A percentile compares a stretch with the other conserved stretches of the same genome.
These are phyloP conservation scores for Candolleomyces aberdarensis DNA, from an alignment of 768 basidiomycete genomes.

Conservation along the genomic window DNA sequence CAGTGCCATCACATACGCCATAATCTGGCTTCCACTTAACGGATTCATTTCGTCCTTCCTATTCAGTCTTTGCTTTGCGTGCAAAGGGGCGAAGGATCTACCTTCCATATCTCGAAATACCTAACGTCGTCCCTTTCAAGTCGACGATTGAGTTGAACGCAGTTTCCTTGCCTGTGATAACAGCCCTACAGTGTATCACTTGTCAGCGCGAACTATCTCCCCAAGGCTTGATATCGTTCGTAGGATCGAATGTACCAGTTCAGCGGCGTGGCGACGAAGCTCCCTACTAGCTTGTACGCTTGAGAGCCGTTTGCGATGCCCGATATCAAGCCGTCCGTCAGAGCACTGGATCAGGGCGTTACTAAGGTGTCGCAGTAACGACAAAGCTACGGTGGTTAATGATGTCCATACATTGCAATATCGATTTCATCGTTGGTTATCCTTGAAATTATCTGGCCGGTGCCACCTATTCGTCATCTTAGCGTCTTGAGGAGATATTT, in stretches of 20 bases:
- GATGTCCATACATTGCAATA: conserved; percentile 62
- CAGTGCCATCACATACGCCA: conserved; percentile 93
- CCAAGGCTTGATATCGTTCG: background rate
- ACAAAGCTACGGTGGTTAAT: background rate
- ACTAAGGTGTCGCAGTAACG: background rate
- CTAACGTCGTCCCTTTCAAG: conserved; percentile 77
- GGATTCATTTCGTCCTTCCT: too few species aligned
- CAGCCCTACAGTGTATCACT: conserved; percentile 57
- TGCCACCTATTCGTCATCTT: conserved; percentile 57
- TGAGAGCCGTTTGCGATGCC: conserved; percentile 88
- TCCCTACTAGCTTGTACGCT: conserved; percentile 89
- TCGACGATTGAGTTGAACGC: conserved; percentile 68
- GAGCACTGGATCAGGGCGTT: conserved; percentile 41
- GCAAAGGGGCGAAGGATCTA: conserved; percentile 14
- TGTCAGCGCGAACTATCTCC: background rate
- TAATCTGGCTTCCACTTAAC: conserved; percentile 80
- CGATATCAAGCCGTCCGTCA: conserved; percentile 89
- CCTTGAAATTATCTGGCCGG: conserved; percentile 77
- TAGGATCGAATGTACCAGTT: conserved; percentile 59
- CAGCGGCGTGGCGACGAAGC: conserved; percentile 85
- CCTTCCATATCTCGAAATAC: conserved; percentile 90
- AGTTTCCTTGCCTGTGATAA: conserved; percentile 81
- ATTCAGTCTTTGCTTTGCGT: background rate
- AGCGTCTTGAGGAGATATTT: conserved; percentile 5
- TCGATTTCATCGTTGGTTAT: conserved; percentile 77